phyloP scores from a whole-genome alignment of 192 early-diverging fungal species.

The Geranomyces variabilis region DNA sequence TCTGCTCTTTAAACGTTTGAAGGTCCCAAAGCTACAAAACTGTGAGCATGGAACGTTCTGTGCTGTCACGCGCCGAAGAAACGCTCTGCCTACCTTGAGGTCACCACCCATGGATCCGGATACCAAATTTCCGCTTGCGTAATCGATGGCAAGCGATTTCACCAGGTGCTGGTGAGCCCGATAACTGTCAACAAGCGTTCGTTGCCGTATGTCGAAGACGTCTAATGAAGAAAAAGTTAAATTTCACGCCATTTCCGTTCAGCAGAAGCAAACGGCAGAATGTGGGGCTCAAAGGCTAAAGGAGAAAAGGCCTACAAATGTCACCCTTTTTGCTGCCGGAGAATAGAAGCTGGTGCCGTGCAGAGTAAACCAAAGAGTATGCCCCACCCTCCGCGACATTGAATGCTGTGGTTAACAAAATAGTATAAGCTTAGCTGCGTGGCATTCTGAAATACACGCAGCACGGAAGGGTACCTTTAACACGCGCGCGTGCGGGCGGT shows the following conservation, averaged over 20 bases:
- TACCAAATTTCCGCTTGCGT: conserved; percentile 57
- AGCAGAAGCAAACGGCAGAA: too few relatives aligned
- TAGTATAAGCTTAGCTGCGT: too few relatives aligned
- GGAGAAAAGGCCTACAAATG: conserved; percentile 58
- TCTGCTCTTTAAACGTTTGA: conserved; percentile 36
- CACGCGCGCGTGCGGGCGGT: conserved; percentile 58
- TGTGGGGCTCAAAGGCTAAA: neutral
- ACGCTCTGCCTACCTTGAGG: conserved; percentile 20
- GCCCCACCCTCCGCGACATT: conserved; percentile 65
- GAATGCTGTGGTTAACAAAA: conserved; percentile 54
- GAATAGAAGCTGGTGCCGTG: conserved; percentile 63
- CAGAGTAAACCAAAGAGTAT: conserved; percentile 66
- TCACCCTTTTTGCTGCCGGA: conserved; percentile 77
- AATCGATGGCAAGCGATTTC: conserved; percentile 67
- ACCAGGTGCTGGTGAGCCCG: conserved; percentile 71
- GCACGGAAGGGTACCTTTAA: conserved; percentile 43
- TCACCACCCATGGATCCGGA: conserved; percentile 72
- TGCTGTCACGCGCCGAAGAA: neutral
- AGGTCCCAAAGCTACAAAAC: conserved; percentile 33
- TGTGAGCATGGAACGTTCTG: too few relatives aligned
- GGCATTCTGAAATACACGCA: too few relatives aligned
- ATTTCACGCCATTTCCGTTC: neutral
- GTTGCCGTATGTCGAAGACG: conserved; percentile 73
- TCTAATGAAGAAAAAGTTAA: conserved; percentile 40
- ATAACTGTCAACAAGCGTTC: conserved; percentile 67